Conservation (phyloP, 2,329 filamentous ascomycete species). For the Xylaria sp. region DNA sequence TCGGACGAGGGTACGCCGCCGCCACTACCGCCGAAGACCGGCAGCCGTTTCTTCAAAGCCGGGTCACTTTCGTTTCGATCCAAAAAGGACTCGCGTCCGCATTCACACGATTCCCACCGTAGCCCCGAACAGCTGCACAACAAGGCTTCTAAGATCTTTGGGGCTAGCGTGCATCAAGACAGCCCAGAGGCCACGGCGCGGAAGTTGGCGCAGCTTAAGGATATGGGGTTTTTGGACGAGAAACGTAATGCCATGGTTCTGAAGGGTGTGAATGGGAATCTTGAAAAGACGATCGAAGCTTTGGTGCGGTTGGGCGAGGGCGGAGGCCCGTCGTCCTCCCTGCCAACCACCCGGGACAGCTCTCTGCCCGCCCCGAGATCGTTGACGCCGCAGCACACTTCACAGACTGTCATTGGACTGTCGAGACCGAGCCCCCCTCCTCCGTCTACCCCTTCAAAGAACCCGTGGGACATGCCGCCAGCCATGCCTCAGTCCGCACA, state of each 20-base stretch:
- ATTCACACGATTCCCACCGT: slow-evolving; percentile 38
- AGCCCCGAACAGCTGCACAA: slow-evolving; percentile 49
- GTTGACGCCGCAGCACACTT: slow-evolving; percentile 54
- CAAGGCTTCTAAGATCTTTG: slow-evolving; percentile 71
- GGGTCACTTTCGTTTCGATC: slow-evolving; percentile 64
- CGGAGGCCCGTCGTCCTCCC: slow-evolving; percentile 45
- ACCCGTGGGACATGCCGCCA: slow-evolving; percentile 66
- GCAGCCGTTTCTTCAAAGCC: slow-evolving; percentile 61
- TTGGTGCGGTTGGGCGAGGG: slow-evolving; percentile 82
- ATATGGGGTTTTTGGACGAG: slow-evolving; percentile 90
- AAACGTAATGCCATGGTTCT: slow-evolving; percentile 80
- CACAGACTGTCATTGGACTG: slow-evolving; percentile 35
- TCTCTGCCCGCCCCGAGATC: slow-evolving; percentile 54
- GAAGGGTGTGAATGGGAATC: slow-evolving; percentile 79
- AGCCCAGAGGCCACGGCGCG: slow-evolving; percentile 65
- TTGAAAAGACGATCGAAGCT: slow-evolving; percentile 85
- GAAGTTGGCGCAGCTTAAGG: slow-evolving; percentile 76
- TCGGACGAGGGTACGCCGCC: slow-evolving; percentile 63
- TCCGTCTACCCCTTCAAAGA: slow-evolving; percentile 56
- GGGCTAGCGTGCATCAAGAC: slow-evolving; percentile 64
- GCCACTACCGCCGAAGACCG: slow-evolving; percentile 64
- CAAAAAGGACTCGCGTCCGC: slow-evolving; percentile 52
- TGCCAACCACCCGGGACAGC: slow-evolving; percentile 52
- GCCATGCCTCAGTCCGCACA: slow-evolving; percentile 65
- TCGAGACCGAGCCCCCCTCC: slow-evolving; percentile 35